These are phyloP conservation scores for Lactifluus echinatus DNA, from an alignment of 768 basidiomycete species.

Conservation along the genomic window DNA sequence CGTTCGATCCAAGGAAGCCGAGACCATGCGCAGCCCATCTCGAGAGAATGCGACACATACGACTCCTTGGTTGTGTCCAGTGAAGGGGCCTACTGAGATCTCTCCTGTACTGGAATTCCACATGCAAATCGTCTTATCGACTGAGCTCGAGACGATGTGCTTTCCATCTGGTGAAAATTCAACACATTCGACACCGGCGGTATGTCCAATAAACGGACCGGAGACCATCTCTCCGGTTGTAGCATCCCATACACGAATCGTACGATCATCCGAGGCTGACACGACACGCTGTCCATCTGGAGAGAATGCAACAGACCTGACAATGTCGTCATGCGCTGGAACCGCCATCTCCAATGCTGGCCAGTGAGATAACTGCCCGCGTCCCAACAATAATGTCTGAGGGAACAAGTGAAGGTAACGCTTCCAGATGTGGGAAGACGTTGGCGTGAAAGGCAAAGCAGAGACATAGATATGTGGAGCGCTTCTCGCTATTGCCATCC, in stretches of 20 bases:
- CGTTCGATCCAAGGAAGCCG: not conserved
- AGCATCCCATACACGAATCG: too few relatives aligned
- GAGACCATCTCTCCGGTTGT: too few relatives aligned
- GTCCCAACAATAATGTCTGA: not conserved
- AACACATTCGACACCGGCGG: too few relatives aligned
- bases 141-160: not conserved
- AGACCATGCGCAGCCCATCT: not conserved
- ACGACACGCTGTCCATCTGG: too few relatives aligned
- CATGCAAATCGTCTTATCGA: not conserved
- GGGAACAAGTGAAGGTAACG: not conserved
- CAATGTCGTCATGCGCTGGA: not conserved
- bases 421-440: not conserved
- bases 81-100: not conserved
- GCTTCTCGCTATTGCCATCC: not conserved
- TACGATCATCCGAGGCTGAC: too few relatives aligned
- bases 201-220: too few relatives aligned
- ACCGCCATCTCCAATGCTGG: not conserved
- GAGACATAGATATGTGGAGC: too few relatives aligned
- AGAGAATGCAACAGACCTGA: not conserved
- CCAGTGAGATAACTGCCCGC: not conserved
- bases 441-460: not conserved
- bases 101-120: not conserved
- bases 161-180: not conserved
- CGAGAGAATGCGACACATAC: not conserved
- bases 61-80: not conserved